phyloP scores from a whole-genome alignment of 129 eudicot genomes.

The Silybum marianum region DNA sequence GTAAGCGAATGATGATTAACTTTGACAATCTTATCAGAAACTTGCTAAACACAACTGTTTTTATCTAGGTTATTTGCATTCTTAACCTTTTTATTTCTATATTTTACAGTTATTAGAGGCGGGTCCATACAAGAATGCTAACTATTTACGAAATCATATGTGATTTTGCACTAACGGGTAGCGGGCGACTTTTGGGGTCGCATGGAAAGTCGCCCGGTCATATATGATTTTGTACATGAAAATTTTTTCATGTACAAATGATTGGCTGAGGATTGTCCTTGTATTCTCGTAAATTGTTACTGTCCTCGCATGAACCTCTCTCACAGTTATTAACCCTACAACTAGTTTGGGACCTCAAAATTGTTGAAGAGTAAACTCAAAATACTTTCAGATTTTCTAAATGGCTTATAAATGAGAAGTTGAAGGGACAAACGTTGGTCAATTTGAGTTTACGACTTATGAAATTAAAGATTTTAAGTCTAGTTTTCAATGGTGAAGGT shows the following conservation, averaged over 20 bases:
- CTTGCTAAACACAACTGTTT: not conserved
- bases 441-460: not conserved
- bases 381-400: not conserved
- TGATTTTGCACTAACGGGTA: too few species aligned
- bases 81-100: not conserved
- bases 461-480: not conserved
- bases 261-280: too few species aligned
- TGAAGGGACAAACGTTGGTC: not conserved
- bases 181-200: too few species aligned
- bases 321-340: not conserved
- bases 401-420: not conserved
- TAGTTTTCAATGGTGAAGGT: not conserved
- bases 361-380: not conserved
- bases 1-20: not conserved
- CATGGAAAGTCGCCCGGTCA: too few species aligned
- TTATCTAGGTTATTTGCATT: not conserved
- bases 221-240: too few species aligned
- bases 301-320: too few species aligned
- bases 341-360: conserved; percentile 17
- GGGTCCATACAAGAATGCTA: too few species aligned
- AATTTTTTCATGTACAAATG: too few species aligned
- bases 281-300: too few species aligned
- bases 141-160: too few species aligned
- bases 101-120: not conserved
- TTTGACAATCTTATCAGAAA: not conserved